phyloP scores from a whole-genome alignment of 164 flowering plant genomes.

The Tetrastigma voinierianum region DNA sequence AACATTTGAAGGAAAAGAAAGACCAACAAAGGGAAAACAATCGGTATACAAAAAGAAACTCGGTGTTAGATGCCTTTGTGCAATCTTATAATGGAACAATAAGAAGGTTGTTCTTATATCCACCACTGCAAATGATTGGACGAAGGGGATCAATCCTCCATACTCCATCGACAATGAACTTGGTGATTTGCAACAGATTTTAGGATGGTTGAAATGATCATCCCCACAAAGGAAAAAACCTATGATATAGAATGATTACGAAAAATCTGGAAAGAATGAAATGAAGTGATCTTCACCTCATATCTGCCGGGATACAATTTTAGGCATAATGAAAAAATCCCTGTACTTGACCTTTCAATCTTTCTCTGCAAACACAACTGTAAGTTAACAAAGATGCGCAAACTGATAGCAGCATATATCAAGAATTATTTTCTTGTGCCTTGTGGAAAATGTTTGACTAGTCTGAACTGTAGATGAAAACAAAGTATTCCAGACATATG shows the following conservation, averaged over 20 bases:
- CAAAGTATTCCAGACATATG: not conserved
- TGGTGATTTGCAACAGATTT: slow-evolving; percentile 56
- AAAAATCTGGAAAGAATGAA: not conserved
- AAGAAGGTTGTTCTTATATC: slow-evolving; percentile 75
- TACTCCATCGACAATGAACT: slow-evolving; percentile 84
- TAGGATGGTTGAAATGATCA: not conserved
- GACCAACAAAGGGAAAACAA: too few species aligned
- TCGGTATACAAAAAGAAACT: too few species aligned
- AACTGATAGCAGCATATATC: not conserved
- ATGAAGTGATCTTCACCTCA: slow-evolving; percentile 48
- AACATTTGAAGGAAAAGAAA: too few species aligned
- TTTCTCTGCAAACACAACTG: slow-evolving; percentile 56
- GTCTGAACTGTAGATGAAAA: not conserved
- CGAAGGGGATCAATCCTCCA: slow-evolving; percentile 90
- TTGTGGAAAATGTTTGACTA: not conserved
- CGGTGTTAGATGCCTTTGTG: not conserved
- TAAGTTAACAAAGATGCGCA: not conserved
- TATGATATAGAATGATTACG: not conserved
- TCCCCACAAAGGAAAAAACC: not conserved
- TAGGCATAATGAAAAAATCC: slow-evolving; percentile 61
- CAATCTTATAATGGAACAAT: slow-evolving; percentile 36
- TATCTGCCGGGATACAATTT: slow-evolving; percentile 87
- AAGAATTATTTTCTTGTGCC: not conserved
- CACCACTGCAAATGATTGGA: slow-evolving; percentile 53
- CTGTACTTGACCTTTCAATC: slow-evolving; percentile 69